These are phyloP conservation scores for Phytophthora tubulina DNA, from an alignment of 352 stramenopile genomes.

Conservation along the genomic window DNA sequence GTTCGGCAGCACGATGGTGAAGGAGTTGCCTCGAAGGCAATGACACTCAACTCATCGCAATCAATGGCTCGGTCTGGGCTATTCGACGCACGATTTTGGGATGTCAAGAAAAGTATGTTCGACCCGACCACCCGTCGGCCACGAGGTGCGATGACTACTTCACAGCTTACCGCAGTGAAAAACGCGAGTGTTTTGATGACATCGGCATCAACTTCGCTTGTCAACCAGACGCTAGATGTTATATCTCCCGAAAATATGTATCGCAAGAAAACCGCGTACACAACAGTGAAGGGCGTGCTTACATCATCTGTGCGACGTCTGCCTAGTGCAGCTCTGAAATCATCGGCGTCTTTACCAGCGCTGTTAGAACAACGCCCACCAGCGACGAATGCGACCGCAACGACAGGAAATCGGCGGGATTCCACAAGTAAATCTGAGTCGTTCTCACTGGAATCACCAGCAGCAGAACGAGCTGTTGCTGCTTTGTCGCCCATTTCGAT, in stretches of 20 bases:
- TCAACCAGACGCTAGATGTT: constrained; percentile 57
- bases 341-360: constrained; percentile 44
- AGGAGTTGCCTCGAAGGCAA: constrained; percentile 9
- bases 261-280: constrained; percentile 71
- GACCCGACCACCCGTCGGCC: constrained; percentile 45
- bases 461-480: constrained; percentile 5
- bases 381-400: neutral
- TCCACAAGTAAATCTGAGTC: neutral
- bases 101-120: constrained; percentile 79
- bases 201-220: constrained; percentile 30
- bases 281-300: constrained; percentile 69
- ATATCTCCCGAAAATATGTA: constrained; percentile 75
- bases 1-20: constrained; percentile 4
- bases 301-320: constrained; percentile 62
- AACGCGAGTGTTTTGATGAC: constrained; percentile 54
- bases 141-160: constrained; percentile 52
- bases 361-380: constrained; percentile 29
- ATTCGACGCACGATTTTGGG: constrained; percentile 75
- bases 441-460: neutral
- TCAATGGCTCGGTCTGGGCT: constrained; percentile 35
- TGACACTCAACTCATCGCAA: neutral
- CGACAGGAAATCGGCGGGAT: neutral
- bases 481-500: neutral
- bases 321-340: constrained; percentile 44
- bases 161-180: constrained; percentile 58